These are phyloP conservation scores for Asterophora parasitica DNA, from an alignment of 768 basidiomycete species.

Conservation along the genomic window DNA sequence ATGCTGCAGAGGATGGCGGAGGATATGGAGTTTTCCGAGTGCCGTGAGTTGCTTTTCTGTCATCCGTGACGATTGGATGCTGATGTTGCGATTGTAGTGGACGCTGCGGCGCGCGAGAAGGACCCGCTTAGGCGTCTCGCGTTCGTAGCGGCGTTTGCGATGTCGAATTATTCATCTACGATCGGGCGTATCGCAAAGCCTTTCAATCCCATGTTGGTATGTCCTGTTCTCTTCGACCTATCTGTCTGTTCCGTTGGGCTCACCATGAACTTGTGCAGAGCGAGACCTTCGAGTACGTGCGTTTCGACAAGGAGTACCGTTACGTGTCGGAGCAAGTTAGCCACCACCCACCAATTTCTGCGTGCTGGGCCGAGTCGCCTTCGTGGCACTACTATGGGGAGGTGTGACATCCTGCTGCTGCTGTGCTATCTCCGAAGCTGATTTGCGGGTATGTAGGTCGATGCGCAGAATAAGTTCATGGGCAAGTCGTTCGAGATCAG, in stretches of 20 bases:
- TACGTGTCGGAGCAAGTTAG: constrained; percentile 97
- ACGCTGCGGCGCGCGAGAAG: constrained; percentile 71
- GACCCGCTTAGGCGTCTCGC: constrained; percentile 83
- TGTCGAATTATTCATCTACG: constrained; percentile 96
- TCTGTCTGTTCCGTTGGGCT: not conserved
- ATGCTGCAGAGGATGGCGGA: constrained; percentile 98
- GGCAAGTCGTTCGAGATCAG: constrained; percentile 96
- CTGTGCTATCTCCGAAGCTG: no score
- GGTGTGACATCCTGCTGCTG: constrained; percentile 29
- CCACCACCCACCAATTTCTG: constrained; percentile 95
- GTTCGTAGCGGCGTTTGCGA: constrained; percentile 93
- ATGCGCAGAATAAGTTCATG: constrained; percentile 95
- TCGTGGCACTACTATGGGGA: constrained; percentile 90
- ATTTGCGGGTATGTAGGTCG: constrained; percentile 50
- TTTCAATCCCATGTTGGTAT: constrained; percentile 91
- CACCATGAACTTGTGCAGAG: constrained; percentile 38
- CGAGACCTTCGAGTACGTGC: constrained; percentile 94
- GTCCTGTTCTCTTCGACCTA: constrained; percentile 20
- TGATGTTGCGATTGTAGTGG: constrained; percentile 44
- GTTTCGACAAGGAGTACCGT: constrained; percentile 82
- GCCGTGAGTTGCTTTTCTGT: constrained; percentile 48
- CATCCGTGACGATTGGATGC: constrained; percentile 3
- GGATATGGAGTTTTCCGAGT: constrained; percentile 97
- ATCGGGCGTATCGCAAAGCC: constrained; percentile 96
- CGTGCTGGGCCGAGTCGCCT: constrained; percentile 91